These are phyloP conservation scores for Diplodia corticola DNA, from an alignment of 2,329 filamentous ascomycete species.

Conservation along the genomic window DNA sequence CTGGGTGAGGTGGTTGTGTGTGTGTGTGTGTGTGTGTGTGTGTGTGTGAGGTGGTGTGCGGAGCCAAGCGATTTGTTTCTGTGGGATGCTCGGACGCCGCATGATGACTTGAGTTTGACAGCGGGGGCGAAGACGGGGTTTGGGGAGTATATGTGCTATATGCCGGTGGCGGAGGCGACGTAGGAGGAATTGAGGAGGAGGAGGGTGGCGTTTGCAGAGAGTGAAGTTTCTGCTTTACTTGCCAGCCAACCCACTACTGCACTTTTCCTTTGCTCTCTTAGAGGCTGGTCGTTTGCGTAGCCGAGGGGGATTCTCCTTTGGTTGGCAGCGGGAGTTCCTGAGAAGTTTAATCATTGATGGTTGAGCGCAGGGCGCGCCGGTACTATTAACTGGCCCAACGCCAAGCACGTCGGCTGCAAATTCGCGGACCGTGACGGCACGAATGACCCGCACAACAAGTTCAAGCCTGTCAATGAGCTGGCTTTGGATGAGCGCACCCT, in stretches of 20 bases:
- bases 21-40: conserved; percentile 43
- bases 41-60: conserved; percentile 42
- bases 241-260: too few relatives aligned
- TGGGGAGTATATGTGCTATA: conserved; percentile 39
- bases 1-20: conserved; percentile 46
- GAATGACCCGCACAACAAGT: conserved; percentile 38
- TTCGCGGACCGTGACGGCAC: conserved; percentile 35
- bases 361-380: conserved; percentile 32
- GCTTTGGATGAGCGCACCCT: conserved; percentile 45
- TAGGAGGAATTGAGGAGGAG: conserved; percentile 38
- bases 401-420: conserved; percentile 36
- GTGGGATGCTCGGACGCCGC: conserved; percentile 51
- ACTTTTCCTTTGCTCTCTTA: too few relatives aligned
- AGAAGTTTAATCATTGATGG: not conserved
- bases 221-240: not conserved
- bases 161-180: conserved; percentile 37
- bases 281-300: too few relatives aligned
- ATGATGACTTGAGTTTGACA: conserved; percentile 41
- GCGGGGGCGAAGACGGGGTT: conserved; percentile 33
- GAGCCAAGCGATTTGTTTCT: conserved; percentile 48
- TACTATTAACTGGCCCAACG: conserved; percentile 41
- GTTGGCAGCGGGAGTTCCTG: not conserved
- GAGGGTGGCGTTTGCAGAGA: conserved; percentile 32
- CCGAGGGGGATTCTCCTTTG: not conserved
- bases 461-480: conserved; percentile 44